Conservation (phyloP, 768 basidiomycete genomes). For the Hirschioporus abietinus region DNA sequence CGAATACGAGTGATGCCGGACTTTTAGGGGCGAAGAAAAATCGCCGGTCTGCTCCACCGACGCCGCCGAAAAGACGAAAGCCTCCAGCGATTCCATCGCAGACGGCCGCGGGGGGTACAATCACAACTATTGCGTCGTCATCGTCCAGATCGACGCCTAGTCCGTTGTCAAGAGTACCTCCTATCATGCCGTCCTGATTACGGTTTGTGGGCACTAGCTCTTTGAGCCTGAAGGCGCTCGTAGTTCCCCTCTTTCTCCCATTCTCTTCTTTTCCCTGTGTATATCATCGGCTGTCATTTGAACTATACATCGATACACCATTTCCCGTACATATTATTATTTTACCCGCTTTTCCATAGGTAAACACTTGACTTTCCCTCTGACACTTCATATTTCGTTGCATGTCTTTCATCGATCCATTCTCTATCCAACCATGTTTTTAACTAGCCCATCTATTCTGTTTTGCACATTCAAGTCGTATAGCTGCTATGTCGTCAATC, state of each 20-base stretch:
- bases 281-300: background rate
- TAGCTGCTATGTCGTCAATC: background rate
- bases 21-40: constrained; percentile 14
- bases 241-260: background rate
- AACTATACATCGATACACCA: background rate
- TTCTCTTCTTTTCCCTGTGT: background rate
- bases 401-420: background rate
- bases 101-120: constrained; percentile 47
- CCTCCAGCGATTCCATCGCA: constrained; percentile 56
- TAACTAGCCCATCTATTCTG: background rate
- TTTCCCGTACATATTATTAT: background rate
- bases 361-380: background rate
- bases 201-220: too few species aligned
- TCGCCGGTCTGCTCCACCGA: constrained; percentile 42
- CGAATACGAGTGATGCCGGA: constrained; percentile 17
- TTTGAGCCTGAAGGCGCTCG: too few species aligned
- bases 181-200: background rate
- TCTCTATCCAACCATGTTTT: background rate
- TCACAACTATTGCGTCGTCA: constrained; percentile 52
- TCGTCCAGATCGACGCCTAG: constrained; percentile 19
- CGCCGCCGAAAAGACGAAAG: constrained; percentile 62
- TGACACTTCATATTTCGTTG: background rate
- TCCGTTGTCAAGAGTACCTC: constrained; percentile 5
- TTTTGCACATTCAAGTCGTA: background rate
- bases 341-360: background rate